phyloP scores from a whole-genome alignment of 495 filamentous ascomycete species.

The Sabuloglossum arenarium region DNA sequence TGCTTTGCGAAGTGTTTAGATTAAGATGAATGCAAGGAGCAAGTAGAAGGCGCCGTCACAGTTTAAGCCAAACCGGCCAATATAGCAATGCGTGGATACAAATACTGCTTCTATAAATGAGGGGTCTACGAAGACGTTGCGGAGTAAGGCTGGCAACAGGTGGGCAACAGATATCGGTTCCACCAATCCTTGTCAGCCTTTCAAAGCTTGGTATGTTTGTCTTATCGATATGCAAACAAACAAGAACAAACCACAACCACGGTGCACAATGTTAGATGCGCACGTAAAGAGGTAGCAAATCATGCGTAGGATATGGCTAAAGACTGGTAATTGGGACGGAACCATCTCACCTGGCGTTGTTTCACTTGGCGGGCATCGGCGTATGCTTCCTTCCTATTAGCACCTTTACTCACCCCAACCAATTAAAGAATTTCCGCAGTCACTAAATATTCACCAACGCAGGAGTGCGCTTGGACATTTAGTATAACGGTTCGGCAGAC shows the following conservation, averaged over 20 bases:
- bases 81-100: not conserved
- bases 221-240: not conserved
- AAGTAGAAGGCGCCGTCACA: not conserved
- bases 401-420: too few relatives aligned
- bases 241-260: not conserved
- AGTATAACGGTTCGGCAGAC: too few relatives aligned
- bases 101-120: not conserved
- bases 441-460: too few relatives aligned
- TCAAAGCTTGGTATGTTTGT: not conserved
- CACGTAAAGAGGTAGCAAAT: too few relatives aligned
- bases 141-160: not conserved
- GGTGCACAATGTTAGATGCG: not conserved
- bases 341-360: too few relatives aligned
- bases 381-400: too few relatives aligned
- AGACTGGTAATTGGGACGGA: too few relatives aligned
- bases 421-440: too few relatives aligned
- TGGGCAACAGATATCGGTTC: too few relatives aligned
- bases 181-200: not conserved
- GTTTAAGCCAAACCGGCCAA: not conserved
- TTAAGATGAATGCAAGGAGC: not conserved
- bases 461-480: too few relatives aligned
- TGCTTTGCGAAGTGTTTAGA: not conserved
- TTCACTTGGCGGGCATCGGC: too few relatives aligned
- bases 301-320: too few relatives aligned
- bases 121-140: slow-evolving; percentile 4